These are phyloP conservation scores for Fusarium nematophilum DNA, from an alignment of 2,329 filamentous ascomycete species.

Conservation along the genomic window DNA sequence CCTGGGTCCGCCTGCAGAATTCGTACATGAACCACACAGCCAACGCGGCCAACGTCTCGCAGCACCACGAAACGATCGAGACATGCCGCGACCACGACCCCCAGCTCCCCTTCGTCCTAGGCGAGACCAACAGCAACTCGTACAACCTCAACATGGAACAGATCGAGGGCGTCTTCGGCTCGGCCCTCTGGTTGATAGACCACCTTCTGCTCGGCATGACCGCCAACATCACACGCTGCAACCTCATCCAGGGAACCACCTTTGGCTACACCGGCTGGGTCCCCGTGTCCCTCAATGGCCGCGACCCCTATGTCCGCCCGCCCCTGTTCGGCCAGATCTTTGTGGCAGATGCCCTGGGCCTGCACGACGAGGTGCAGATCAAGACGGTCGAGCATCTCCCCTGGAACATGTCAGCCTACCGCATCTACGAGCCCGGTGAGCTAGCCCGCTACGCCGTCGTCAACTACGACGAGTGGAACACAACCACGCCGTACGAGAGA, in stretches of 20 bases:
- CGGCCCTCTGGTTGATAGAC: background rate
- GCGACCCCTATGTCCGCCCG: no score
- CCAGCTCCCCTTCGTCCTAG: background rate
- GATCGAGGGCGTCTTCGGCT: constrained; percentile 2
- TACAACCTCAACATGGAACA: constrained; percentile 4
- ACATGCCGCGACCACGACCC: background rate
- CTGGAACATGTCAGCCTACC: background rate
- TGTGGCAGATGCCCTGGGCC: no score
- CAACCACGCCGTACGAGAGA: background rate
- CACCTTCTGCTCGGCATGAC: constrained; percentile 2
- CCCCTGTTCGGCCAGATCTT: no score
- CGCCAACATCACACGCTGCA: no score
- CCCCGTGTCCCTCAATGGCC: no score
- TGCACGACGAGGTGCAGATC: no score
- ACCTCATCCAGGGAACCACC: no score
- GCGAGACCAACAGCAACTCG: constrained; percentile 1
- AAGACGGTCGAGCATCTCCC: no score
- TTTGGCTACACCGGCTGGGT: no score
- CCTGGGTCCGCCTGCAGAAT: background rate
- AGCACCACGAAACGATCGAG: no score
- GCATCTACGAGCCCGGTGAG: background rate
- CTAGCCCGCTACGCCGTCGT: background rate
- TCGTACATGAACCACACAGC: constrained; percentile 1
- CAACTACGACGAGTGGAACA: constrained; percentile 5
- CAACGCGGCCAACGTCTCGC: no score